Percentiles rank a stretch among this genome's conserved stretches.
Evolutionary conservation across 306 rosid species (phyloP).

Genomic region (Castanea mollissima): DNA sequence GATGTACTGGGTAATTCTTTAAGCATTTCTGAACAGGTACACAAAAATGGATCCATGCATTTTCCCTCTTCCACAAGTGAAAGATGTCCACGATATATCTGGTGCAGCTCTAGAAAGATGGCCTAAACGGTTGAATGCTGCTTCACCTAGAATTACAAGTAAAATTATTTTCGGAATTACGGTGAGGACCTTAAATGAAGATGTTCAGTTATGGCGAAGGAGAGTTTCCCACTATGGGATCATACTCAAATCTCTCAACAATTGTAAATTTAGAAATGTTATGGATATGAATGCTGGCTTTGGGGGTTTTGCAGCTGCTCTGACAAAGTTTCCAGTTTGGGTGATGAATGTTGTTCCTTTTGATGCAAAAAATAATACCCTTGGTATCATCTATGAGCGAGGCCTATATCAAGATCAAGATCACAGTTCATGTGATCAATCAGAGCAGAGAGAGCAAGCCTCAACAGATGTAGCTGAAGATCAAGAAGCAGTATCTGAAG

Average conservation of each 20-base stretch:
- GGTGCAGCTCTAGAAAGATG: slow-evolving; percentile 46
- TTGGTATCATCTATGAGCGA: slow-evolving; percentile 48
- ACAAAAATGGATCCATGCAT: slow-evolving; percentile 54
- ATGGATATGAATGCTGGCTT: slow-evolving; percentile 61
- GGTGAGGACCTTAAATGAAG: slow-evolving; percentile 25
- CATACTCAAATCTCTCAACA: slow-evolving; percentile 36
- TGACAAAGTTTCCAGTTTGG: slow-evolving; percentile 25
- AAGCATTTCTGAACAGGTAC: slow-evolving; percentile 45
- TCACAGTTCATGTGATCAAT: too few relatives aligned
- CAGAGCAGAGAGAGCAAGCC: too few relatives aligned
- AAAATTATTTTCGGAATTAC: slow-evolving; percentile 17
- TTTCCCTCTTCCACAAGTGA: slow-evolving; percentile 47
- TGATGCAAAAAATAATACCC: slow-evolving; percentile 28
- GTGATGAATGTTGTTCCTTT: slow-evolving; percentile 24
- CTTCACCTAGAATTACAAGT: slow-evolving; percentile 40
- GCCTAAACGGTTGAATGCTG: slow-evolving; percentile 39
- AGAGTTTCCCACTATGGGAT: slow-evolving; percentile 37
- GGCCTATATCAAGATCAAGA: slow-evolving; percentile 10
- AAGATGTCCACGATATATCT: slow-evolving; percentile 26
- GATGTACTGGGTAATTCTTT: not conserved
- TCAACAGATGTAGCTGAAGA: too few relatives aligned
- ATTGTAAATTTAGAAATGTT: slow-evolving; percentile 46
- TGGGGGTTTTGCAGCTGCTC: slow-evolving; percentile 59
- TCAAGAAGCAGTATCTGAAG: too few relatives aligned
- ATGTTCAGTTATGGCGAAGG: slow-evolving; percentile 35